Evolutionary conservation across 495 filamentous ascomycete species (phyloP).

Genomic region (Neurospora sp.): DNA sequence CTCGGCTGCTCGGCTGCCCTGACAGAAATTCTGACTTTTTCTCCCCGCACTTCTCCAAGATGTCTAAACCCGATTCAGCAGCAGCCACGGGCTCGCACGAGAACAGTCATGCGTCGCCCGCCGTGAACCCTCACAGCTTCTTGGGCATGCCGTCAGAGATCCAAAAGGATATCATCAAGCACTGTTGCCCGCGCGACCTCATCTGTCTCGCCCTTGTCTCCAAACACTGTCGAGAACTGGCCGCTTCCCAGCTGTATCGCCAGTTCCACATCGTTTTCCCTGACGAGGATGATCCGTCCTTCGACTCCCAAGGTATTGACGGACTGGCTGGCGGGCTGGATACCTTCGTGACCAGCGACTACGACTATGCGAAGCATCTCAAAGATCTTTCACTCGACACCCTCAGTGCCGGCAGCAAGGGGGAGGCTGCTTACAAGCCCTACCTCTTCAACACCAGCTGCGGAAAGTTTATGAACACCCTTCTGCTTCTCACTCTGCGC

Average conservation of each 20-base stretch:
- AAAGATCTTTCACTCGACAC: constrained; percentile 41
- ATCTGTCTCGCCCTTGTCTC: constrained; percentile 46
- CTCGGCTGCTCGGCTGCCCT: not conserved
- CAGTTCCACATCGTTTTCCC: constrained; percentile 47
- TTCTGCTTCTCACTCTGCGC: constrained; percentile 45
- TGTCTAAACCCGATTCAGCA: not conserved
- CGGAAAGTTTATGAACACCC: constrained; percentile 52
- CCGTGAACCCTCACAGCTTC: constrained; percentile 16
- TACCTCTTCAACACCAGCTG: constrained; percentile 39
- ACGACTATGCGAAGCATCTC: constrained; percentile 49
- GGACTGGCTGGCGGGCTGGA: constrained; percentile 44
- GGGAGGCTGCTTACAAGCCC: constrained; percentile 33
- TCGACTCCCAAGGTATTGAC: constrained; percentile 36
- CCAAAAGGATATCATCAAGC: constrained; percentile 38
- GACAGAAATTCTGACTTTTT: not conserved
- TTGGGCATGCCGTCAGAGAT: constrained; percentile 40
- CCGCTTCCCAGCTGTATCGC: constrained; percentile 47
- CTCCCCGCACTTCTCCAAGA: constrained; percentile 1
- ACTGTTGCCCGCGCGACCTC: constrained; percentile 37
- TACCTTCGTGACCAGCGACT: constrained; percentile 49
- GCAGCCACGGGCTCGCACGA: constrained; percentile 10
- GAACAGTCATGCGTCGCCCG: not conserved
- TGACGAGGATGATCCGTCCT: constrained; percentile 39
- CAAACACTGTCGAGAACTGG: constrained; percentile 43
- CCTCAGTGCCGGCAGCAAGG: constrained; percentile 32